Evolutionary conservation across 2,329 filamentous ascomycete species (phyloP).

Genomic region (Xylaria sp.): DNA sequence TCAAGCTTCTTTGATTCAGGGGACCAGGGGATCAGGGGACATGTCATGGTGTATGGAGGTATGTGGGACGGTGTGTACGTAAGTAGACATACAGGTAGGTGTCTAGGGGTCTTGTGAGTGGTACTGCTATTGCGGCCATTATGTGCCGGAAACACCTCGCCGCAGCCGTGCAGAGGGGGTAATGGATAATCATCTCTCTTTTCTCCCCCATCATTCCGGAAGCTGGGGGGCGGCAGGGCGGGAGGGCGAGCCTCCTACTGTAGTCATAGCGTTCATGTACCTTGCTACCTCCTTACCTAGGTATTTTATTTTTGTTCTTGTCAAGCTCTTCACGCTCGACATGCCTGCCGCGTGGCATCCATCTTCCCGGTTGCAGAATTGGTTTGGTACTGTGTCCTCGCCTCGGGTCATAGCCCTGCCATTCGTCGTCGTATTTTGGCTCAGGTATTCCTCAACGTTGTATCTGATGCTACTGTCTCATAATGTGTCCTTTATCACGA

Average conservation of each 20-base stretch:
- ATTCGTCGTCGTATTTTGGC: not conserved
- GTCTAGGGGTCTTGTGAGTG: not conserved
- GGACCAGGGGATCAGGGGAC: not conserved
- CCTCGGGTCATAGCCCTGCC: slow-evolving; percentile 1
- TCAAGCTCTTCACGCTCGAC: not conserved
- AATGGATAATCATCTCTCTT: not conserved
- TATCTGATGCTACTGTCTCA: slow-evolving; percentile 10
- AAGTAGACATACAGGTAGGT: not conserved
- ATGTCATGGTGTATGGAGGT: not conserved
- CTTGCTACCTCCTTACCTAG: not conserved
- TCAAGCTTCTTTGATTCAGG: not conserved
- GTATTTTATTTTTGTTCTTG: not conserved
- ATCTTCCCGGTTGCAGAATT: not conserved
- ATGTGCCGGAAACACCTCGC: slow-evolving; percentile 23
- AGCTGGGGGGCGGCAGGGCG: not conserved
- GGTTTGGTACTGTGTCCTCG: not conserved
- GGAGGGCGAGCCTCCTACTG: not conserved
- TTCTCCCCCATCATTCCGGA: not conserved
- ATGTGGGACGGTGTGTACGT: not conserved
- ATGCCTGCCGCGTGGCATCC: slow-evolving; percentile 2
- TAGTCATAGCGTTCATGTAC: slow-evolving; percentile 4
- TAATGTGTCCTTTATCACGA: not conserved
- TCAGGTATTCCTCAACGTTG: not conserved
- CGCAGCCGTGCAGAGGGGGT: slow-evolving; percentile 26
- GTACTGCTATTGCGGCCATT: not conserved